Base-by-base conservation (phyloP, 2,329 filamentous ascomycete species). In the Aureobasidium mangrovei region DNA sequence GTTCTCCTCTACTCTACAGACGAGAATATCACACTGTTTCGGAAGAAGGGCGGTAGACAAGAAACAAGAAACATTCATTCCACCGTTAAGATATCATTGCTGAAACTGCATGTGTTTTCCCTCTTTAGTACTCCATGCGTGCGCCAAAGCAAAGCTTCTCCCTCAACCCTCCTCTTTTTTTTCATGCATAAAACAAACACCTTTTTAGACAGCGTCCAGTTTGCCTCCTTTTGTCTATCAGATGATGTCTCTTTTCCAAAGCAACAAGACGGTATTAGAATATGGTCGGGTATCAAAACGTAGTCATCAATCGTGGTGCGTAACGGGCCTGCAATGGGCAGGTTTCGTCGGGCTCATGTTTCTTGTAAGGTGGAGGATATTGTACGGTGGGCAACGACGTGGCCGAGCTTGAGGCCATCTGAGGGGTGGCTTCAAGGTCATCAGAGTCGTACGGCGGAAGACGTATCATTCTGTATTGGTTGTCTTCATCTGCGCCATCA, bases 401-500 rank as follows among this genome's bases (percentile, higher is more conserved):
- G 29, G 47, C 48, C 10, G 48, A 56, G 35, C 18, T 46, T 8
- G 55, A 53, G 46, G 57, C 48, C 32, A 36, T 36, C 9, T 56
- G 46, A 51, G 39, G 28, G 36, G 48, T 29, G 28, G 44, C 32
- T 45, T 43, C 39, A 26, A 44, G 49, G 41, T 54, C 42, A 18
- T 55, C 55, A 18, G 65, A 63, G 46, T 61, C 62, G 58, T 69
- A 69, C 10, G 60, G 61, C 48, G 67, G 66, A n/a, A 68, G 59
- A 31, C 63, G 65, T 45, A 70, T 80, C 74, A 88, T 82, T 65
- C 86, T 83, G 62, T 82, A 77, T 59, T 79, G 79, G 70, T 94
- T 86, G 70, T 94, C 86, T 61, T 85, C 80, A 70, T 96, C 91
- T 66, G 89, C 91, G 63, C 93, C 91, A 63, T 89, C 88, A 70